Conservation (phyloP, 306 rosid genomes). For the Cucurbita moschata region DNA sequence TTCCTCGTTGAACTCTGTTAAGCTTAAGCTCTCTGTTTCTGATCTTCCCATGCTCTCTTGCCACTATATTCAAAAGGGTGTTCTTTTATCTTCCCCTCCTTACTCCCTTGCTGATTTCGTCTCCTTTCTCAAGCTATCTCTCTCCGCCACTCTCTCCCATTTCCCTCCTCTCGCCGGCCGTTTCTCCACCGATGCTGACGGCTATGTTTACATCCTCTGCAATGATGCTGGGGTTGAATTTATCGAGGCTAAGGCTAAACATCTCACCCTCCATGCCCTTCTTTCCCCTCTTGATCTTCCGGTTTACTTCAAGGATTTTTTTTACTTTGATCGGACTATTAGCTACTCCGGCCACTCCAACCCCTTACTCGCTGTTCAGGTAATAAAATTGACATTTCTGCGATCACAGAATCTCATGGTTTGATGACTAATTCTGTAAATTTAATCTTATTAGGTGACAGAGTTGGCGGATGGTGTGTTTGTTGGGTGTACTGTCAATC, state of each 20-base stretch:
- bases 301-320: slow-evolving; percentile 2
- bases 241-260: neutral
- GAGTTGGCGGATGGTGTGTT: slow-evolving; percentile 13
- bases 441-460: neutral
- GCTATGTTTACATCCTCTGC: slow-evolving; percentile 10
- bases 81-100: slow-evolving; percentile 4
- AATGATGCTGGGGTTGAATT: slow-evolving; percentile 7
- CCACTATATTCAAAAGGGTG: slow-evolving; percentile 13
- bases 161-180: slow-evolving; percentile 16
- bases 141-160: slow-evolving; percentile 10
- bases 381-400: too few species aligned
- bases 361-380: slow-evolving; percentile 7
- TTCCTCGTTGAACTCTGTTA: neutral
- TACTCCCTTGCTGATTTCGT: neutral
- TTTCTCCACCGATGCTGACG: neutral
- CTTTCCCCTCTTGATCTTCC: slow-evolving; percentile 1
- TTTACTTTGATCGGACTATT: slow-evolving; percentile 3
- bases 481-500: slow-evolving; percentile 12
- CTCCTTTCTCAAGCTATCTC: neutral
- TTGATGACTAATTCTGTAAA: too few species aligned
- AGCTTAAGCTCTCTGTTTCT: slow-evolving; percentile 15
- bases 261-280: neutral
- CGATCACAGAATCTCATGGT: too few species aligned
- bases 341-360: slow-evolving; percentile 12
- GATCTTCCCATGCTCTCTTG: slow-evolving; percentile 15